Percentiles rank a stretch among this genome's conserved stretches.
Conservation (phyloP, 768 basidiomycete species). For the Xerocomellus amylosporus region DNA sequence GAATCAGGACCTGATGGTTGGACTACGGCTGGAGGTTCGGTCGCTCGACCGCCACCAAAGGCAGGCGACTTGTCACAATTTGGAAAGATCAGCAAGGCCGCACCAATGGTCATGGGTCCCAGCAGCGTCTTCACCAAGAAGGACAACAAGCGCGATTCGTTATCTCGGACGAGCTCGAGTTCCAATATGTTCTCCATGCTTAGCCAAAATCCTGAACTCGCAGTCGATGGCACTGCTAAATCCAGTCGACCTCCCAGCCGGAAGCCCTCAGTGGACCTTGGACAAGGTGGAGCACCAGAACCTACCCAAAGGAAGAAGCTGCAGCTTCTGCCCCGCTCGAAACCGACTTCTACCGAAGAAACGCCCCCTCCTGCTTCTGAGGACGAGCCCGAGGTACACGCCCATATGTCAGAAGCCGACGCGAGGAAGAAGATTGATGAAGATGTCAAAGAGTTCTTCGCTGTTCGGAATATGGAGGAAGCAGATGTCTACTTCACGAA, state of each 20-base stretch:
- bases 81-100: slow-evolving; percentile 77
- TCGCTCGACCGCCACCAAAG: slow-evolving; percentile 61
- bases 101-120: slow-evolving; percentile 78
- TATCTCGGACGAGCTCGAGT: slow-evolving; percentile 76
- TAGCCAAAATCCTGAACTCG: slow-evolving; percentile 56
- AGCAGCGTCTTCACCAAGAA: slow-evolving; percentile 82
- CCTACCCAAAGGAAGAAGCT: slow-evolving; percentile 63
- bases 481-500: slow-evolving; percentile 82
- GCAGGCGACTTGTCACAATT: slow-evolving; percentile 86
- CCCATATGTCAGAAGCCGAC: slow-evolving; percentile 61
- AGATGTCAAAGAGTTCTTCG: slow-evolving; percentile 85
- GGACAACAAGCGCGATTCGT: slow-evolving; percentile 62
- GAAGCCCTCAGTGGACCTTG: slow-evolving; percentile 51
- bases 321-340: slow-evolving; percentile 75
- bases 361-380: slow-evolving; percentile 45
- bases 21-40: slow-evolving; percentile 61
- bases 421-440: slow-evolving; percentile 76
- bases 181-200: slow-evolving; percentile 91
- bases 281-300: slow-evolving; percentile 44
- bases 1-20: slow-evolving; percentile 82
- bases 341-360: slow-evolving; percentile 49
- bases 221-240: slow-evolving; percentile 51
- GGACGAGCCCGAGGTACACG: slow-evolving; percentile 45
- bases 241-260: slow-evolving; percentile 50
- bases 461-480: slow-evolving; percentile 79